phyloP scores from a whole-genome alignment of 139 green algal genomes.

The Zygnema cylindricum region DNA sequence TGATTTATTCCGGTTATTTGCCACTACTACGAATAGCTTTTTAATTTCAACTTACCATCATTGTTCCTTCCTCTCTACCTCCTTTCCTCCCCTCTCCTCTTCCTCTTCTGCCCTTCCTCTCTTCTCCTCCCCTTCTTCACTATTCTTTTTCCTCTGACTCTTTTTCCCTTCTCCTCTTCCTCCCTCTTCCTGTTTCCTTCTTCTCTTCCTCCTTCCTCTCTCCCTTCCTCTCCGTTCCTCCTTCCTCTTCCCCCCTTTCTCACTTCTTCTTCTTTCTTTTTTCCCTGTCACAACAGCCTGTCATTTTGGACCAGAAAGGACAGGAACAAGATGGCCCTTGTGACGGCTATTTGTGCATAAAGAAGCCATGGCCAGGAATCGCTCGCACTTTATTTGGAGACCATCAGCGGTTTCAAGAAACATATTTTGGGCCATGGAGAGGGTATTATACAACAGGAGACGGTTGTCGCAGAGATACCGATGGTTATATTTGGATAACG shows the following conservation, averaged over 20 bases:
- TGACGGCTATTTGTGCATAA: constrained; percentile 72
- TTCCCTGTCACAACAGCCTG: constrained; percentile 88
- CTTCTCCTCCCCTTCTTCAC: no score
- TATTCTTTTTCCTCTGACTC: no score
- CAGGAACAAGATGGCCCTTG: constrained; percentile 70
- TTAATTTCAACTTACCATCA: no score
- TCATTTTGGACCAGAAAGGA: constrained; percentile 84
- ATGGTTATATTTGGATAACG: constrained; percentile 84
- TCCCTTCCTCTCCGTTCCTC: not conserved
- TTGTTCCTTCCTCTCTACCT: no score
- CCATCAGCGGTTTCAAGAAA: constrained; percentile 84
- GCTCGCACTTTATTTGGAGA: constrained; percentile 84
- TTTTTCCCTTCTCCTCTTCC: no score
- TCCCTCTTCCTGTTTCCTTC: no score
- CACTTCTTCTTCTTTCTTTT: constrained; percentile 72
- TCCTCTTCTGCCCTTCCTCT: no score
- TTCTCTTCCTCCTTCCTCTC: not conserved
- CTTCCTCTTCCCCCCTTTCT: constrained; percentile 14
- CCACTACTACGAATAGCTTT: not conserved
- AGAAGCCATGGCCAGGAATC: constrained; percentile 66
- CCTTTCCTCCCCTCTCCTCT: no score
- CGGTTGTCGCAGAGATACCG: constrained; percentile 64
- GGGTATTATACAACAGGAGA: constrained; percentile 85
- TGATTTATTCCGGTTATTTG: not conserved
- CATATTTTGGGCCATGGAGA: constrained; percentile 78